Percentiles rank a stretch among this genome's conserved stretches.
phyloP scores from a whole-genome alignment of 1,284 basidiomycete genomes.

The Mycosarcoma mackinlayi region DNA sequence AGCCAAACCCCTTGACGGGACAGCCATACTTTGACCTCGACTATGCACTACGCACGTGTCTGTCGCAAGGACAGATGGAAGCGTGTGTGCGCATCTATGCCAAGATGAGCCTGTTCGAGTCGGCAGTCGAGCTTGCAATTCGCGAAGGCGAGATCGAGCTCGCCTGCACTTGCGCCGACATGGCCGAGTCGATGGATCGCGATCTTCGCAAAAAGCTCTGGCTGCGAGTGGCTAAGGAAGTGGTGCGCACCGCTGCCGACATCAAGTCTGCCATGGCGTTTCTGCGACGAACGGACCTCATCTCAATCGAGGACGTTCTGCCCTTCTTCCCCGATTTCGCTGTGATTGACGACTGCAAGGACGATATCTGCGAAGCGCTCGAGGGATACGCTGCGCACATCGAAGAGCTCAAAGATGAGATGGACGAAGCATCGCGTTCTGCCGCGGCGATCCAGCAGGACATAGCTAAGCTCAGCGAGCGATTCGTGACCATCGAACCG shows the following conservation, averaged over 20 bases:
- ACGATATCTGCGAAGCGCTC: constrained; percentile 94
- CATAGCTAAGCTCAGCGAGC: constrained; percentile 82
- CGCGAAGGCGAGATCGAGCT: constrained; percentile 71
- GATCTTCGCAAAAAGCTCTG: constrained; percentile 88
- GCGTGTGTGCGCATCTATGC: constrained; percentile 97
- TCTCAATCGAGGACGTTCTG: constrained; percentile 98
- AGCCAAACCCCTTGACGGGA: constrained; percentile 79
- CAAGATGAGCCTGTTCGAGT: constrained; percentile 96
- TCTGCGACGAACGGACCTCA: constrained; percentile 88
- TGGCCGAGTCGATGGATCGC: constrained; percentile 40
- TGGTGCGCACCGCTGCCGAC: constrained; percentile 95
- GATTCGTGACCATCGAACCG: constrained; percentile 92
- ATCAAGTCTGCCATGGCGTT: constrained; percentile 99
- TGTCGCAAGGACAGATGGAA: constrained; percentile 78
- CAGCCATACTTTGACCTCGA: constrained; percentile 96
- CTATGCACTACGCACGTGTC: constrained; percentile 91
- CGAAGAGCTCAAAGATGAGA: constrained; percentile 87
- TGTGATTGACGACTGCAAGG: constrained; percentile 99
- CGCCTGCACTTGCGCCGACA: constrained; percentile 63
- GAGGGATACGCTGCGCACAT: constrained; percentile 94
- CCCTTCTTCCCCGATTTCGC: constrained; percentile 99
- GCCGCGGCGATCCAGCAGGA: constrained; percentile 94
- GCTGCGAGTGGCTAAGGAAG: constrained; percentile 96
- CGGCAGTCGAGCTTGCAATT: constrained; percentile 92
- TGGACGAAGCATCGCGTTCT: constrained; percentile 92